Percentiles rank a stretch among this genome's conserved stretches.
Conservation (phyloP, 768 basidiomycete genomes). For the Boletellus ananas region DNA sequence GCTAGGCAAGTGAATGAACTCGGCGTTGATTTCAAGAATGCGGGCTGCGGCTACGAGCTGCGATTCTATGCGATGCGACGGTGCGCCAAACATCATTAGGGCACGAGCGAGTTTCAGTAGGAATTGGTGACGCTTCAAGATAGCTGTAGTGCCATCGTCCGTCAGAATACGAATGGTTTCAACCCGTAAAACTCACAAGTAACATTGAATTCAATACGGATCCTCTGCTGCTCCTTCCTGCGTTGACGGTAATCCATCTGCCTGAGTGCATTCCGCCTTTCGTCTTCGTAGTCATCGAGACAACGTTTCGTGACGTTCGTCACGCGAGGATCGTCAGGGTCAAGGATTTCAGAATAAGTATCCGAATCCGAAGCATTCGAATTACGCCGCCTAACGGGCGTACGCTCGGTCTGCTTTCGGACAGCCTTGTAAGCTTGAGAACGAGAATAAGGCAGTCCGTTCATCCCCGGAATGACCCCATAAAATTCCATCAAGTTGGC, state of each 20-base stretch:
- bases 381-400: conserved; percentile 32
- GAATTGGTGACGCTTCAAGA: conserved; percentile 80
- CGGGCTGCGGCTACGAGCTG: conserved; percentile 85
- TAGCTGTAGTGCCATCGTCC: conserved; percentile 42
- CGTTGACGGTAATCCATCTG: conserved; percentile 67
- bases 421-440: conserved; percentile 16
- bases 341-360: conserved; percentile 50
- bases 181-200: conserved; percentile 46
- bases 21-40: conserved; percentile 87
- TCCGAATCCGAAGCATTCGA: conserved; percentile 42
- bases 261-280: conserved; percentile 56
- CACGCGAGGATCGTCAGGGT: conserved; percentile 70
- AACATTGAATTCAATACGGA: conserved; percentile 72
- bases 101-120: conserved; percentile 80
- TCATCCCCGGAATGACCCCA: conserved; percentile 18
- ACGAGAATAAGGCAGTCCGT: conserved; percentile 26
- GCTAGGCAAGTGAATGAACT: conserved; percentile 82
- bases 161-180: conserved; percentile 1
- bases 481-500: conserved; percentile 32
- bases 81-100: conserved; percentile 89
- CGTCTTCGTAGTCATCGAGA: conserved; percentile 57
- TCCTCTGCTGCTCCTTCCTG: conserved; percentile 59
- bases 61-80: conserved; percentile 90
- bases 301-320: conserved; percentile 51
- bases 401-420: conserved; percentile 8